Percentiles rank a stretch among this genome's conserved stretches.
Conservation (phyloP, 106 monocot species). For the Dioscorea alata region DNA sequence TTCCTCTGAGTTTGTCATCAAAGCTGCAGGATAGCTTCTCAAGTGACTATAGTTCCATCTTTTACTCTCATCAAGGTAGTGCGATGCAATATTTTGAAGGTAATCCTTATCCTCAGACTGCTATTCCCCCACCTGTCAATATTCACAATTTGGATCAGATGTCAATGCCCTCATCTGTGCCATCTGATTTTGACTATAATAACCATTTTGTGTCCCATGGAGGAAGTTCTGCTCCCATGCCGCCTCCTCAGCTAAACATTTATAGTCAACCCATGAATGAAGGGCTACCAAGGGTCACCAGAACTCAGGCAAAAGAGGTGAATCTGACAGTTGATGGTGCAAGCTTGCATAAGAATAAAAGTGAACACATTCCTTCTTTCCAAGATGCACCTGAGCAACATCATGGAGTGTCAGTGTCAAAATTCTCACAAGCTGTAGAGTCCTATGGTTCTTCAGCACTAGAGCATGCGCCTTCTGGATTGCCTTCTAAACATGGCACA, state of each 20-base stretch:
- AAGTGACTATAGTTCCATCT: slow-evolving; percentile 23
- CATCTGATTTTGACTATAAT: slow-evolving; percentile 37
- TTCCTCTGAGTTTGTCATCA: slow-evolving; percentile 15
- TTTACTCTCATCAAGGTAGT: slow-evolving; percentile 18
- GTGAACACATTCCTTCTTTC: slow-evolving; percentile 20
- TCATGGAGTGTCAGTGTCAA: slow-evolving; percentile 21
- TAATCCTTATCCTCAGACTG: slow-evolving; percentile 21
- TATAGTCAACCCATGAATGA: slow-evolving; percentile 22
- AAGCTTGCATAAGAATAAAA: slow-evolving; percentile 23
- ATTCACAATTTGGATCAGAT: slow-evolving; percentile 25
- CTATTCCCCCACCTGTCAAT: slow-evolving; percentile 19
- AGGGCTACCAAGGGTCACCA: slow-evolving; percentile 7
- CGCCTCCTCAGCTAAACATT: slow-evolving; percentile 12
- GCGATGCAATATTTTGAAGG: slow-evolving; percentile 37
- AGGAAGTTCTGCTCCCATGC: slow-evolving; percentile 26
- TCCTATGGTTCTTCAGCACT: slow-evolving; percentile 6
- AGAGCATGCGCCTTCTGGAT: slow-evolving; percentile 22
- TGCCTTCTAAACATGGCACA: slow-evolving; percentile 22
- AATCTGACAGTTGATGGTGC: slow-evolving; percentile 13
- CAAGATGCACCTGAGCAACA: slow-evolving; percentile 22
- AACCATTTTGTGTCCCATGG: slow-evolving; percentile 26
- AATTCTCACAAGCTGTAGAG: slow-evolving; percentile 7
- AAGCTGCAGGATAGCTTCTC: slow-evolving; percentile 20
- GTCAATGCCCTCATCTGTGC: slow-evolving; percentile 36
- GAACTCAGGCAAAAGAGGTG: slow-evolving; percentile 17